Evolutionary conservation across 257 asterid species (phyloP).

Genomic region (Orobanche coerulescens): DNA sequence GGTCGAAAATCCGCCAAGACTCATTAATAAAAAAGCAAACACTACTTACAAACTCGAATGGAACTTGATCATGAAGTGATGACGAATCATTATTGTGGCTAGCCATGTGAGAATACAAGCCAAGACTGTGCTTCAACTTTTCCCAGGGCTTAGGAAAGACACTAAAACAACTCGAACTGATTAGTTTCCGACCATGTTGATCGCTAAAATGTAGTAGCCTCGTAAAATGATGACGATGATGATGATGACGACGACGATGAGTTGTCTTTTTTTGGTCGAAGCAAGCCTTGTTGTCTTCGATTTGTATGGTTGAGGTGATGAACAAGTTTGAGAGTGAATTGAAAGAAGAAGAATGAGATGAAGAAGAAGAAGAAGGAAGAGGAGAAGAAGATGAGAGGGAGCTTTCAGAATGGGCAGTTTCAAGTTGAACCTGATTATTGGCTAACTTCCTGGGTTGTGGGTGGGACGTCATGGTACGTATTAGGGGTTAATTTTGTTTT

Average conservation of each 20-base stretch:
- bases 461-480: not conserved
- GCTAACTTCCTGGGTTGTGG: not conserved
- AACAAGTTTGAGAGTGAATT: not conserved
- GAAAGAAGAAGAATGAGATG: not conserved
- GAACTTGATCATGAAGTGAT: constrained; percentile 17
- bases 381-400: not conserved
- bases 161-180: not conserved
- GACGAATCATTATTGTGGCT: not conserved
- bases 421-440: not conserved
- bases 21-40: not conserved
- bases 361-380: not conserved
- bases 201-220: not conserved
- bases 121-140: constrained; percentile 23
- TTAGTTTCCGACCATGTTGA: constrained; percentile 2
- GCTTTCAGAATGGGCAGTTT: not conserved
- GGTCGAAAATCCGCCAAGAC: too few species aligned
- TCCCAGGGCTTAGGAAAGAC: constrained; percentile 15
- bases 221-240: not conserved
- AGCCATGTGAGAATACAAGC: constrained; percentile 34
- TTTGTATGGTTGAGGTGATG: not conserved
- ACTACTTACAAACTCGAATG: constrained; percentile 34
- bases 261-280: not conserved
- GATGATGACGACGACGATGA: not conserved
- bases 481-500: not conserved
- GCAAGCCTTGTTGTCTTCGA: not conserved